These are phyloP conservation scores for Termitomyces sp. DNA, from an alignment of 768 basidiomycete species.

Conservation along the genomic window DNA sequence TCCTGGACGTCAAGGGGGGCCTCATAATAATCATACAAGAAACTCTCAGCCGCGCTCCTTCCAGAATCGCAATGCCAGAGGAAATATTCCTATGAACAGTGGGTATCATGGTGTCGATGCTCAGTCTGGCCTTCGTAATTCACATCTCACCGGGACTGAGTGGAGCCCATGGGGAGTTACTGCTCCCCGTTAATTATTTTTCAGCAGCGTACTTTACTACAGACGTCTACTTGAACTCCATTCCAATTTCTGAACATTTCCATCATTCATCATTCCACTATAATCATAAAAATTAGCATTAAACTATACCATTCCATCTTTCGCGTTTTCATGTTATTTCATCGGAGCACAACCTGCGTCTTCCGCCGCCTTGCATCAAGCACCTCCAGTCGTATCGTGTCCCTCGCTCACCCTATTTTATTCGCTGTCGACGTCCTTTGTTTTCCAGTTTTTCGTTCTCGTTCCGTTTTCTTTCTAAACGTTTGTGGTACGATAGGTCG, in stretches of 20 bases:
- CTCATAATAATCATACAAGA: constrained; percentile 16
- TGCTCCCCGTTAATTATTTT: constrained; percentile 17
- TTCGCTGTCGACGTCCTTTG: not conserved
- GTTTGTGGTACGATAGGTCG: not conserved
- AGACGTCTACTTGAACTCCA: constrained; percentile 5
- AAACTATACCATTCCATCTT: constrained; percentile 13
- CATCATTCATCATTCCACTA: constrained; percentile 3
- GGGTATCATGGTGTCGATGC: constrained; percentile 18
- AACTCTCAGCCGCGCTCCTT: constrained; percentile 19
- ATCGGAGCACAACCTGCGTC: constrained; percentile 3
- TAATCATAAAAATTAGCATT: constrained; percentile 6
- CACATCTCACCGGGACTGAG: constrained; percentile 19
- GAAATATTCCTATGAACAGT: constrained; percentile 17
- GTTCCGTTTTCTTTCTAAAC: not conserved
- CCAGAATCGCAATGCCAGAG: constrained; percentile 21
- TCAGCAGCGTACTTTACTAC: not conserved
- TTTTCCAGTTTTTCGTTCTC: not conserved
- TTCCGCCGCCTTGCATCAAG: constrained; percentile 5
- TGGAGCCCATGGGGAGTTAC: constrained; percentile 29
- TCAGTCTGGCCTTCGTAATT: constrained; percentile 12
- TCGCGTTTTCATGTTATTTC: constrained; percentile 8
- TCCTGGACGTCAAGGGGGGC: constrained; percentile 19
- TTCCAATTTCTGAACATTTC: constrained; percentile 6
- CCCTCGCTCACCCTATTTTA: constrained; percentile 11
- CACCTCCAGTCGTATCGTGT: constrained; percentile 3